Percentiles rank a stretch among this genome's conserved stretches.
These are phyloP conservation scores for Phoma sp. DNA, from an alignment of 2,329 filamentous ascomycete genomes.

Conservation along the genomic window DNA sequence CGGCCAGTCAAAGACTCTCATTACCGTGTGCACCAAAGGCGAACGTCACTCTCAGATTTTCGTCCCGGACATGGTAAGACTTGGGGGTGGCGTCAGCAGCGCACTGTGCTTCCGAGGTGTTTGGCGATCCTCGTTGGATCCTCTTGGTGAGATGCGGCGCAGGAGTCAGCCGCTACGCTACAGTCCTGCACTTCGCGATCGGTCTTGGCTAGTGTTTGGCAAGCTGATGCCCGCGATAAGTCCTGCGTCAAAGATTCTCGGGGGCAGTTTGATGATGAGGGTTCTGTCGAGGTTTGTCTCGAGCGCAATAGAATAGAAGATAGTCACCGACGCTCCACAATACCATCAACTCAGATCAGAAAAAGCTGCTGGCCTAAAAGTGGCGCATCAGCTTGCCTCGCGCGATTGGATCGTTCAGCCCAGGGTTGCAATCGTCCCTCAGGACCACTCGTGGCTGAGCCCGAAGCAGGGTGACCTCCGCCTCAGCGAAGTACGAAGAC, in stretches of 20 bases:
- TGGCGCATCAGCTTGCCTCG: constrained; percentile 11
- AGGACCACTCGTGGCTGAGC: constrained; percentile 17
- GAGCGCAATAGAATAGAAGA: constrained; percentile 7
- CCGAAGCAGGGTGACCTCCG: constrained; percentile 20
- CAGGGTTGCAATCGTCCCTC: constrained; percentile 14
- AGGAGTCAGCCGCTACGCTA: constrained; percentile 13
- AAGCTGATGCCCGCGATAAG: constrained; percentile 11
- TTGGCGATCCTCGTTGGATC: constrained; percentile 5
- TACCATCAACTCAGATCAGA: constrained; percentile 5
- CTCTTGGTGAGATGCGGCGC: constrained; percentile 11
- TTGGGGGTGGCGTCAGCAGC: constrained; percentile 12
- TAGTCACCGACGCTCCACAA: constrained; percentile 18
- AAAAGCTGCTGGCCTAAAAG: constrained; percentile 10
- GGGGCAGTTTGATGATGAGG: constrained; percentile 7
- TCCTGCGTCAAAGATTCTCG: background rate
- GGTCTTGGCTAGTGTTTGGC: constrained; percentile 8
- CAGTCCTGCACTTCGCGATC: constrained; percentile 3
- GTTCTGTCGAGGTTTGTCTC: constrained; percentile 1
- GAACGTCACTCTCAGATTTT: background rate
- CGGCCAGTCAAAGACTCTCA: constrained; percentile 8
- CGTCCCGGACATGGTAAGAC: background rate
- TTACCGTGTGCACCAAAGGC: background rate
- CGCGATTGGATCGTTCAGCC: constrained; percentile 9
- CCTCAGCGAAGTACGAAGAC: constrained; percentile 23
- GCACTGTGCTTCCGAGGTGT: background rate